Evolutionary conservation across 1,139 yeast species (phyloP), one percentile per base, ranked within the genome.

Genomic region (Diutina rugosa): DNA sequence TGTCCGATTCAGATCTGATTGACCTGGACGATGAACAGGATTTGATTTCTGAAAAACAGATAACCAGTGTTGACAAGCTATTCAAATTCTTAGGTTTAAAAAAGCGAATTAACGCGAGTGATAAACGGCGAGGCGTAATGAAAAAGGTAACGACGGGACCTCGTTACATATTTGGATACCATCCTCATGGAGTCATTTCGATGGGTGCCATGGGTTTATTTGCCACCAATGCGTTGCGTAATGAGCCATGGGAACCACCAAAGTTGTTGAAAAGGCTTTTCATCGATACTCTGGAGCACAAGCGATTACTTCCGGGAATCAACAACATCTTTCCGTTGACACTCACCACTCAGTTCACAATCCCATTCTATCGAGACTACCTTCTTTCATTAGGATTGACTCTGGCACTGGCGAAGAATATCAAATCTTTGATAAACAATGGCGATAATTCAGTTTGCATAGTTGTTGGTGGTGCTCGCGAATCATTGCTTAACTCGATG

Each of bases 401-500:
- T 3, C 84, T 96, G 30, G 98, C 96, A 1, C 83, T 93, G 0
- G 85, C 84, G 56, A 76, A 75, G 47, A 90, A 91, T 62, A 87
- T 95, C 56, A 72, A 80, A 60, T 77, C 84, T 49, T 73, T 90
- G 41, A 75, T 93, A 55, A 71, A 70, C 57, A 79, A 81, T 60
- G 85, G 87, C 48, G 84, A 85, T 60, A 80, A 78, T 61, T 88
- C 96, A 2, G 86, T 91, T 14, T 87, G 95, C 60, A 84, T 93
- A 58, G 97, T 93, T 1, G 84, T 93, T 47, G 99, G 99, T 6
- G 99, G 99, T 0, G 98, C 98, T 0, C 88, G 90, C 60, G 99
- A 93, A 63, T 84, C 95, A 1, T 72, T 93, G 55, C 69, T 89
- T 46, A 76, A 76, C 60, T 69, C 72, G 47, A 72, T 73, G 62